phyloP scores from a whole-genome alignment of 345 rosid genomes.

The Cardamine occulta region DNA sequence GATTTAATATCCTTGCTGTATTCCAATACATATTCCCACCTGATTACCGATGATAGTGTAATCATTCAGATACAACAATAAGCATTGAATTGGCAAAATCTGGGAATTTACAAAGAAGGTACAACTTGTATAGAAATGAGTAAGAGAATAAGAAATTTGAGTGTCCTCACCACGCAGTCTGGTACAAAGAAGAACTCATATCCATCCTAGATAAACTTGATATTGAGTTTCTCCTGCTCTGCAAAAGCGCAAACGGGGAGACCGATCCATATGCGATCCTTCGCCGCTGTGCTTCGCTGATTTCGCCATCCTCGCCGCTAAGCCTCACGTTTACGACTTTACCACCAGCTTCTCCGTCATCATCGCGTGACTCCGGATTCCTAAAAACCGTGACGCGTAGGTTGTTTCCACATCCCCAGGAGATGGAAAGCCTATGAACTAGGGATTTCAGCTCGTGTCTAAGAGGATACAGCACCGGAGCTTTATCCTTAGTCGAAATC shows the following conservation, averaged over 20 bases:
- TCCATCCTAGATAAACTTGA: slow-evolving; percentile 62
- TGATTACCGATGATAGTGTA: slow-evolving; percentile 27
- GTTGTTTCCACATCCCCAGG: slow-evolving; percentile 85
- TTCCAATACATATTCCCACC: slow-evolving; percentile 94
- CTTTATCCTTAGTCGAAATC: slow-evolving; percentile 33
- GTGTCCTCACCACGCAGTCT: slow-evolving; percentile 65
- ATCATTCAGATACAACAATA: neutral
- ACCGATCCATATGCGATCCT: slow-evolving; percentile 83
- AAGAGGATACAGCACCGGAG: slow-evolving; percentile 59
- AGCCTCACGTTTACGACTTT: slow-evolving; percentile 72
- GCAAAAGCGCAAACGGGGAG: slow-evolving; percentile 86
- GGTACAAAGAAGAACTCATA: slow-evolving; percentile 57
- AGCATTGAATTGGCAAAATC: neutral
- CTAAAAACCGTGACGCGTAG: slow-evolving; percentile 73
- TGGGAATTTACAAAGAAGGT: neutral
- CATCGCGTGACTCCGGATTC: slow-evolving; percentile 35
- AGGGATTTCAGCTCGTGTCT: slow-evolving; percentile 69
- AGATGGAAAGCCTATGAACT: slow-evolving; percentile 70
- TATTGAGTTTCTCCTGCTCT: slow-evolving; percentile 72
- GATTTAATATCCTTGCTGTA: slow-evolving; percentile 77
- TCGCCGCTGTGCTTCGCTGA: slow-evolving; percentile 73
- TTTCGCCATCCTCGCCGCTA: slow-evolving; percentile 63
- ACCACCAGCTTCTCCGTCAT: slow-evolving; percentile 55
- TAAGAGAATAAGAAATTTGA: slow-evolving; percentile 3
- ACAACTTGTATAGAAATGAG: neutral